phyloP scores from a whole-genome alignment of 345 rosid genomes.

The Eucalyptus paniculata region DNA sequence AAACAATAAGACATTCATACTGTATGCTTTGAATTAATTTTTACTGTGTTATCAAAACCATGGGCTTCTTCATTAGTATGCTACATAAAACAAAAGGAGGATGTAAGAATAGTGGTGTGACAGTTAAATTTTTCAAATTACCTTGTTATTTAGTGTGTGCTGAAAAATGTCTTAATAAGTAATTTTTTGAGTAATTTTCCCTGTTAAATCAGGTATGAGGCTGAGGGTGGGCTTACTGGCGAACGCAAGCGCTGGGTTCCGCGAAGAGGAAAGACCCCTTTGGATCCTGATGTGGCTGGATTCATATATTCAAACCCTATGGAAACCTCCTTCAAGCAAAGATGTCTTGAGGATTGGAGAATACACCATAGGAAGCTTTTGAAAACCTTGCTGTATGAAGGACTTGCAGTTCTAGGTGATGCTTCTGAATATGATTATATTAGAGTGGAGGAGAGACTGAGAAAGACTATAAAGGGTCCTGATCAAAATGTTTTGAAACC shows the following conservation, averaged over 20 bases:
- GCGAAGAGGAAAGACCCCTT: slow-evolving; percentile 81
- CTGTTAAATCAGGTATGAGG: slow-evolving; percentile 46
- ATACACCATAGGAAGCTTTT: slow-evolving; percentile 62
- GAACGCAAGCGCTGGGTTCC: slow-evolving; percentile 99
- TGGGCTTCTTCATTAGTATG: not conserved
- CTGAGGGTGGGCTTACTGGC: slow-evolving; percentile 95
- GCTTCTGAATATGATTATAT: slow-evolving; percentile 72
- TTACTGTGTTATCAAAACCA: not conserved
- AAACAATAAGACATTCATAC: not conserved
- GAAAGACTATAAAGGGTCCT: slow-evolving; percentile 72
- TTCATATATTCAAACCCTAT: slow-evolving; percentile 80
- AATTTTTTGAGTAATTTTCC: not conserved
- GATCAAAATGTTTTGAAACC: slow-evolving; percentile 74
- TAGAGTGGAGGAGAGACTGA: slow-evolving; percentile 66
- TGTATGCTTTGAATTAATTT: not conserved
- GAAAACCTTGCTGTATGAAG: slow-evolving; percentile 63
- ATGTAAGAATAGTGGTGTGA: not conserved
- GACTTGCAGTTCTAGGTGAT: slow-evolving; percentile 61
- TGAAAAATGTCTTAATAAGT: not conserved
- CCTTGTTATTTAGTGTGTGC: not conserved
- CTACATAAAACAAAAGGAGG: not conserved
- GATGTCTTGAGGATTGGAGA: slow-evolving; percentile 80
- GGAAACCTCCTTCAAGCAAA: slow-evolving; percentile 89
- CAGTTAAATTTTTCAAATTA: not conserved
- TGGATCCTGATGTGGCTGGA: slow-evolving; percentile 90